Evolutionary conservation across 1,139 yeast genomes (phyloP).

Genomic region (Fermentozyma sake): DNA sequence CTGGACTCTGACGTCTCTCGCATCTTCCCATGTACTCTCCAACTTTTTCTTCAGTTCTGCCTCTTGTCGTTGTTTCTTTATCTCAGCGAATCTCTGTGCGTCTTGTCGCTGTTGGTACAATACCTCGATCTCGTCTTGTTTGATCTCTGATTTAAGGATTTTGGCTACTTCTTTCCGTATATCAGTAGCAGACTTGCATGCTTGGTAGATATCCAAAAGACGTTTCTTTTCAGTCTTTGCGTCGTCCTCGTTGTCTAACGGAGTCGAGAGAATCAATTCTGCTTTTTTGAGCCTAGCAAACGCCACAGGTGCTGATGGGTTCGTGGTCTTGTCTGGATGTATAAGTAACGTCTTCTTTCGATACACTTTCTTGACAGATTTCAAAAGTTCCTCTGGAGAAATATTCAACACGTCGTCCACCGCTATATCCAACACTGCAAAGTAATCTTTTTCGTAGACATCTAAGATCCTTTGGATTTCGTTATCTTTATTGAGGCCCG

Average conservation of each 20-base stretch:
- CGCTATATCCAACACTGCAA: slow-evolving; percentile 50
- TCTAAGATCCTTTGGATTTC: slow-evolving; percentile 54
- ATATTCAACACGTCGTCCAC: slow-evolving; percentile 25
- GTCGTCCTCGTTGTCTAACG: slow-evolving; percentile 7
- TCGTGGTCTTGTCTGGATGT: slow-evolving; percentile 64
- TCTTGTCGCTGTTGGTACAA: slow-evolving; percentile 28
- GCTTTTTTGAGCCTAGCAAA: slow-evolving; percentile 50
- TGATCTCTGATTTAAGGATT: slow-evolving; percentile 29
- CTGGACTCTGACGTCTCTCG: slow-evolving; percentile 53
- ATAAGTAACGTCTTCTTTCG: slow-evolving; percentile 58
- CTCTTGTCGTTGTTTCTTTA: slow-evolving; percentile 33
- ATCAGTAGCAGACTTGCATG: slow-evolving; percentile 27
- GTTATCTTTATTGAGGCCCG: slow-evolving; percentile 37
- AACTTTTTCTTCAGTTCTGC: slow-evolving; percentile 33
- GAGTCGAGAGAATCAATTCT: slow-evolving; percentile 19
- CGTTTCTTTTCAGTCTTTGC: slow-evolving; percentile 33
- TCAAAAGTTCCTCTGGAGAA: slow-evolving; percentile 24
- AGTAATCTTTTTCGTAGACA: slow-evolving; percentile 49
- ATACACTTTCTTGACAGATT: slow-evolving; percentile 42
- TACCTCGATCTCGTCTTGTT: slow-evolving; percentile 30
- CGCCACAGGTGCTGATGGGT: slow-evolving; percentile 56
- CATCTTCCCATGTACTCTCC: slow-evolving; percentile 59
- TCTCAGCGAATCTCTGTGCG: slow-evolving; percentile 15
- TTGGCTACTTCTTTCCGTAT: slow-evolving; percentile 34
- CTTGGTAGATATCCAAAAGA: slow-evolving; percentile 32